Base-by-base conservation (phyloP, 768 basidiomycete species). In the Suillus placidus region DNA sequence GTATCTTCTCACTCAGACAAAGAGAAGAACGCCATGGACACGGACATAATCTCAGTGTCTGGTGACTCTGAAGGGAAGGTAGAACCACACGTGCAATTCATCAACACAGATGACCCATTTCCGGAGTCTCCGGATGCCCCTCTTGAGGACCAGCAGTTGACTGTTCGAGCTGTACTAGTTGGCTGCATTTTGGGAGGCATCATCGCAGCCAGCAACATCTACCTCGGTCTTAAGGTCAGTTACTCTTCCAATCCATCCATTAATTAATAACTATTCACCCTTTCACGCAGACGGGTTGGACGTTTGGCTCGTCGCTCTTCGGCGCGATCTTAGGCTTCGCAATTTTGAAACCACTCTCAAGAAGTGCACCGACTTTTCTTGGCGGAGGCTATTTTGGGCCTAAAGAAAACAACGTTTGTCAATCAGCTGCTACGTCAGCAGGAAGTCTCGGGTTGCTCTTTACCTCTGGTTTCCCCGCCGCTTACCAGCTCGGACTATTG, bases 161-260 rank as follows among this genome's bases (percentile, higher is more conserved):
- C 68, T 2, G 62, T 85, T 66, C 78, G 84, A 54, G 80, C 82
- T 14, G 62, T 86, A 20, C 63, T 84, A 47, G 81, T 83, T 45
- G 83, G 84, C 64, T 83, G 80, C 68, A 67, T 63, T 32, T 78
- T 87, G 34, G 86, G 86, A 26, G 83, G 81, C 54, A 69, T 87
- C 77, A 84, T 87, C 37, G 84, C 84, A 55, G 85, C 85, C 23
- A 86, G 85, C 58, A 87, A 87, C 74, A 86, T 89, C 66, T 88
- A 88, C 70, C 83, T 89, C 23, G 87, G 88, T 63, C 74, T 89
- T 63, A 88, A 88, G 76, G 61, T 62, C 30, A 43, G 49, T 38
- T 14, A 18, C 10, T n/a, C 34, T 10, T 43, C 20, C 6, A 26
- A 13, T 47, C 8, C 51, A n/a, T n/a, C 12, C 5, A n/a, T n/a